Base-by-base conservation (phyloP, 208 protist genomes). In the Herpetomonas muscarum region DNA sequence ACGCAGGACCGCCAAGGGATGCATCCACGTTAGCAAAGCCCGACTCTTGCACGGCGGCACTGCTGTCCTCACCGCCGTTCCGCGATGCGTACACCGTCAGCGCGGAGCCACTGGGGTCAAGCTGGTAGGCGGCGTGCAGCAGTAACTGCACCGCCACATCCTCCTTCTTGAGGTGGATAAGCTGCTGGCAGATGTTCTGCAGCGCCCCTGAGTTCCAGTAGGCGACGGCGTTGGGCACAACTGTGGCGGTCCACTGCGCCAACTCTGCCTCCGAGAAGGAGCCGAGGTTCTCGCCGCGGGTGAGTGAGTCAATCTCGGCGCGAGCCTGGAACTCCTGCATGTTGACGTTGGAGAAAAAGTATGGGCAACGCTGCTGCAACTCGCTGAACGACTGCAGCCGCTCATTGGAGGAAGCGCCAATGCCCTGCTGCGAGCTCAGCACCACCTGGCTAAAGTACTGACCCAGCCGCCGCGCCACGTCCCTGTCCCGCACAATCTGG, bases 161-260 rank as follows among this genome's bases (percentile, higher is more conserved):
- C 52, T 93, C 86, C 22, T 76, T 76, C 54, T 89, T 87, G 21
- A 81, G 51, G 22, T 65, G 61, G 28, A 73, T 65, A 29, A 96
- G 77, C 63, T 90, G 76, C 45, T 88, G 80, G 60, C 84, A 92
- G 30, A 96, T 83, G 36, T 58, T 70, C 31, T 77, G 55, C 9
- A 96, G 74, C 17, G 82, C 74, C n/a, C 89, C 89, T 17, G 76
- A 84, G 25, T 66, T 74, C 84, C 89, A 93, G 48, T 87, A 83
- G 34, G 65, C 55, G 7, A 76, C 72, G 21, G 89, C 85, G 49
- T 79, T 77, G 17, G 72, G 70, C 15, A 74, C 67, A 21, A 90
- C 76, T 41, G 76, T 76, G 12, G 74, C 64, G 15, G 65, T 71
- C 84, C 85, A 95, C 37, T 85, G 64, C 2, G 66, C 61, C 47